These are phyloP conservation scores for Septoria petroselini DNA, from an alignment of 2,329 filamentous ascomycete species.

Conservation along the genomic window DNA sequence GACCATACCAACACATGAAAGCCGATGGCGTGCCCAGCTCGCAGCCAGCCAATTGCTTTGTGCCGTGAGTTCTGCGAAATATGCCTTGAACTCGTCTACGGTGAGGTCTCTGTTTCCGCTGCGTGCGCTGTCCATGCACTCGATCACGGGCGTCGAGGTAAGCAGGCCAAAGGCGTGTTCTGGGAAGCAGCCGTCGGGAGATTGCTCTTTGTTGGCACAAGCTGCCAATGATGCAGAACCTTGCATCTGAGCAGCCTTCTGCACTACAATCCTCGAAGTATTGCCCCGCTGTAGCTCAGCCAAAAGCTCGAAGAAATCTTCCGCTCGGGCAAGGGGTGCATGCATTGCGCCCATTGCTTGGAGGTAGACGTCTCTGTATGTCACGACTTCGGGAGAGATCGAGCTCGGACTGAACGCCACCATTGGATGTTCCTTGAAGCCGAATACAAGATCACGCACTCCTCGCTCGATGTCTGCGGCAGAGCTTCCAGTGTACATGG, in stretches of 20 bases:
- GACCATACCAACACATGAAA: slow-evolving; percentile 13
- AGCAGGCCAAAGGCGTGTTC: slow-evolving; percentile 13
- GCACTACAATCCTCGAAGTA: slow-evolving; percentile 1
- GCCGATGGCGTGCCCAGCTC: slow-evolving; percentile 16
- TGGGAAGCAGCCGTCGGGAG: slow-evolving; percentile 10
- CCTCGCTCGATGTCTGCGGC: slow-evolving; percentile 6
- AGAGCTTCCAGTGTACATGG: slow-evolving; percentile 5
- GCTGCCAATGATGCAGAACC: slow-evolving; percentile 1
- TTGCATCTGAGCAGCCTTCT: slow-evolving; percentile 10
- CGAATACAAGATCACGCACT: neutral
- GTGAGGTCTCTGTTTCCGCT: slow-evolving; percentile 1
- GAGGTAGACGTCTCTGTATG: slow-evolving; percentile 16
- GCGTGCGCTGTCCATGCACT: slow-evolving; percentile 16
- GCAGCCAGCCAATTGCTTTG: slow-evolving; percentile 17
- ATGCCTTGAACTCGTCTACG: slow-evolving; percentile 8
- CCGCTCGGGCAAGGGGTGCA: slow-evolving; percentile 8
- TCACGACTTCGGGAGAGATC: slow-evolving; percentile 3
- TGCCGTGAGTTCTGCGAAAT: slow-evolving; percentile 7
- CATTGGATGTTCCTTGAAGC: slow-evolving; percentile 7
- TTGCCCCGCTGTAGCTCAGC: slow-evolving; percentile 11
- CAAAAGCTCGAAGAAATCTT: slow-evolving; percentile 10
- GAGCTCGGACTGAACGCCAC: neutral
- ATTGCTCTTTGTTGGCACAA: neutral
- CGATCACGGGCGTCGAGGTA: slow-evolving; percentile 12
- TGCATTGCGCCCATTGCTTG: slow-evolving; percentile 13